Base-by-base conservation (phyloP, 2,329 filamentous ascomycete genomes). In the Aureobasidium sp. region DNA sequence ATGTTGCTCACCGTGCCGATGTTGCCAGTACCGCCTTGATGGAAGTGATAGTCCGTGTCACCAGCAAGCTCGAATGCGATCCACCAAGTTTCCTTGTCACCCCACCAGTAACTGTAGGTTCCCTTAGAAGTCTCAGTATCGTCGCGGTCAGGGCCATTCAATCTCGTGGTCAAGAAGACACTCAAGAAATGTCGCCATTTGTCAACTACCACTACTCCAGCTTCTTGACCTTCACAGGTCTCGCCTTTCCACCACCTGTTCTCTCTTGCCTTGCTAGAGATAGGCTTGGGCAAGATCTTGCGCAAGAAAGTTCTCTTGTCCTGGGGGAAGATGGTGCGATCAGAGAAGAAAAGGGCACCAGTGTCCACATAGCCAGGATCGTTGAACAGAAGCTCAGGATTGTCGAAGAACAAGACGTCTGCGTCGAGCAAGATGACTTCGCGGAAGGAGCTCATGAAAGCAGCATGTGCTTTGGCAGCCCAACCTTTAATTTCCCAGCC, bases 11-110 rank as follows among this genome's bases (percentile, higher is more conserved):
- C 50, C 1, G 67, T 65, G 17, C 74, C 74, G 63, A 76, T 73
- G 41, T 68, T 71, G 9, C 73, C 74, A 4, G 72, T 70, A 15
- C 73, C 71, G 36, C 78, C 77, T 39, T 71, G 68, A 65, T 79
- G 76, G 69, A 79, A 80, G 24, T 73, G 69, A 64, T 78, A 79
- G 27, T 74, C 71, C 8, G 69, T 64, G 61, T 78, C 76, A 5
- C 75, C 77, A 20, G 73, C 75, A 15, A 80, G 72, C 62, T 79
- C 74, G 71, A 77, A 80, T n/a, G 76, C 75, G 3, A 80, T 71
- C 78, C 78, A 80, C 70, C 79, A 80, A 1, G 77, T 80, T 64
- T 80, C 78, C 64, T 80, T 80, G 67, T 80, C 78, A 48, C 78
- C 77, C 77, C 65, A 17, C 41, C 69, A 72, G 65, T 66, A 76